Evolutionary conservation across 1,284 basidiomycete genomes (phyloP).

Genomic region (Leucoagaricus sp.): DNA sequence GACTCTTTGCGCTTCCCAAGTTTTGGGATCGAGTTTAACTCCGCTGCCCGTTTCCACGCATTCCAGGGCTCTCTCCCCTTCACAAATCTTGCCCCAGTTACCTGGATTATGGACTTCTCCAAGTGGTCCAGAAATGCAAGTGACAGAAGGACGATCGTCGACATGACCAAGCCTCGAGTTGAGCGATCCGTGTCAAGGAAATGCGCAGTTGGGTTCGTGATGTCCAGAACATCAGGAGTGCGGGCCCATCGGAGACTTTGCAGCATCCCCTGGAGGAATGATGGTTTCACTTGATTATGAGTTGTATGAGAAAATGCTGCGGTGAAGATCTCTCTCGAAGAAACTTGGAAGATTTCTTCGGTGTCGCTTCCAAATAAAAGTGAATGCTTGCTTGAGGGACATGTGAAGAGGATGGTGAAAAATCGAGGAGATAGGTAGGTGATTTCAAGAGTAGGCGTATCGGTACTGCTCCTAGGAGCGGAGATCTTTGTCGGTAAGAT

Average conservation of each 20-base stretch:
- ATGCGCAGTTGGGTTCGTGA: conserved; percentile 28
- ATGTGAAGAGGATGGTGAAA: conserved; percentile 51
- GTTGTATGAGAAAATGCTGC: conserved; percentile 34
- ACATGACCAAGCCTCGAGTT: conserved; percentile 10
- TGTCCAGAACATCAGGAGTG: conserved; percentile 21
- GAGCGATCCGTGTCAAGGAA: conserved; percentile 23
- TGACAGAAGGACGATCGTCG: conserved; percentile 24
- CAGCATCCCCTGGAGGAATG: conserved; percentile 5
- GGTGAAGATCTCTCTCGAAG: conserved; percentile 38
- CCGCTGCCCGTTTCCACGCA: conserved; percentile 41
- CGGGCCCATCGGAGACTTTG: conserved; percentile 22
- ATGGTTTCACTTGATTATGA: not conserved
- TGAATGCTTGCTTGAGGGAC: conserved; percentile 46
- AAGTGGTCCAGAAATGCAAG: conserved; percentile 32
- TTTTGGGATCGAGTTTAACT: not conserved
- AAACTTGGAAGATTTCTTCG: conserved; percentile 38
- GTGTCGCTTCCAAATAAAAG: conserved; percentile 36
- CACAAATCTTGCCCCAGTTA: conserved; percentile 42
- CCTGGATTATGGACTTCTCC: conserved; percentile 40
- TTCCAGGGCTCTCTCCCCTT: conserved; percentile 52
- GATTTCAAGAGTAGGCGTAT: not conserved
- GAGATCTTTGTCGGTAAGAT: not conserved
- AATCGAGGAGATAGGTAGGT: conserved; percentile 52
- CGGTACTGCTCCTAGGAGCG: not conserved
- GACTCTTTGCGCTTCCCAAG: not conserved